Evolutionary conservation across 257 asterid genomes (phyloP).

Genomic region (Solanum raphanifolium): DNA sequence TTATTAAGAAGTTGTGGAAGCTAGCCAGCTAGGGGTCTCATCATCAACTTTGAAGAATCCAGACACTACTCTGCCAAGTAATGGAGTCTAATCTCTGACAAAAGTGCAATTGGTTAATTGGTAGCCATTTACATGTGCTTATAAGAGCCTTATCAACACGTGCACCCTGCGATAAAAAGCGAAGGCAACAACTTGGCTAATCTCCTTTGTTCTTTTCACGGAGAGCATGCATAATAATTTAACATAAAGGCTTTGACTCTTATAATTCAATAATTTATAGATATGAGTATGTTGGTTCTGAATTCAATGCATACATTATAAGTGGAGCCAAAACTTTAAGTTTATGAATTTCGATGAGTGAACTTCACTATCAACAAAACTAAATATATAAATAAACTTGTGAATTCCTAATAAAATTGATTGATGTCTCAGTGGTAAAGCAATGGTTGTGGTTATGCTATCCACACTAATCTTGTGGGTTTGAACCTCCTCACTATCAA

Average conservation of each 20-base stretch:
- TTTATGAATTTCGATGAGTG: background rate
- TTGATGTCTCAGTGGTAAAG: too few species aligned
- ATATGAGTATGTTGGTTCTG: too few species aligned
- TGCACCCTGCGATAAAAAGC: background rate
- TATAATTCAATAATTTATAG: background rate
- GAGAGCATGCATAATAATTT: background rate
- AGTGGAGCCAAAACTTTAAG: background rate
- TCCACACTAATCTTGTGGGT: too few species aligned
- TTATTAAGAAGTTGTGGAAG: background rate
- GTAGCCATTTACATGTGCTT: conserved; percentile 16
- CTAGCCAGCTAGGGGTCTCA: background rate
- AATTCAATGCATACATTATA: too few species aligned
- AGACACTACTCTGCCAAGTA: background rate
- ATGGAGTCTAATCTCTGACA: background rate
- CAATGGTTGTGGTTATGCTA: too few species aligned
- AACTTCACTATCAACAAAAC: background rate
- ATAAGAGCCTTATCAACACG: conserved; percentile 28
- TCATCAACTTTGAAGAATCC: background rate
- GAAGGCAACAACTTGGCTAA: background rate
- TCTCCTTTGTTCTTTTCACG: background rate
- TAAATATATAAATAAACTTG: too few species aligned
- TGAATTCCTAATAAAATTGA: too few species aligned
- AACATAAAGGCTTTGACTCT: background rate
- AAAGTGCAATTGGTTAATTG: background rate
- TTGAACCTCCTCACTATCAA: too few species aligned